Conservation (phyloP, 169 alveolate species). For the Eimeria sp. region DNA sequence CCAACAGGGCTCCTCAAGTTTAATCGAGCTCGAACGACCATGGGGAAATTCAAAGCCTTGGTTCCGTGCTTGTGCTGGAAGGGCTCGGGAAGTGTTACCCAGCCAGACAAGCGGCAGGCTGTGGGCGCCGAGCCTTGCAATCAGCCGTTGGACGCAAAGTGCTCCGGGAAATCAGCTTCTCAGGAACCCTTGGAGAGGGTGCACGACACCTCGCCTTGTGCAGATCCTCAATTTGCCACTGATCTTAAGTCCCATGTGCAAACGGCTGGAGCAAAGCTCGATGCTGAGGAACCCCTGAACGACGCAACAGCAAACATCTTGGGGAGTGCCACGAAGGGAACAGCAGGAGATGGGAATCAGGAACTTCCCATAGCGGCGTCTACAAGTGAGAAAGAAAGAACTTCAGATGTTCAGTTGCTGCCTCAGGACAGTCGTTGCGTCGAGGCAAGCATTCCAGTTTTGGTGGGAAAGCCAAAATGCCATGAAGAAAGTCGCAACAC, state of each 20-base stretch:
- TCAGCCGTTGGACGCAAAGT: background rate
- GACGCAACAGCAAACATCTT: background rate
- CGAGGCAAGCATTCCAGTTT: background rate
- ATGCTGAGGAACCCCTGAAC: background rate
- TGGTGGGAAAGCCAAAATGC: background rate
- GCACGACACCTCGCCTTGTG: background rate
- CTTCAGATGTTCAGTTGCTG: background rate
- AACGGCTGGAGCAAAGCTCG: background rate
- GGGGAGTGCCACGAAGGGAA: background rate
- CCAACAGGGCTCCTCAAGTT: background rate
- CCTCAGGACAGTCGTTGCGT: background rate
- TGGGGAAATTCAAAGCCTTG: background rate
- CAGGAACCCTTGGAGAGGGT: background rate
- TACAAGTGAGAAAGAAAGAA: background rate
- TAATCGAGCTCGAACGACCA: background rate
- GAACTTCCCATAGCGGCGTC: background rate
- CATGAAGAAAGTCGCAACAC: slow-evolving; percentile 7
- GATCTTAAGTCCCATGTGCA: background rate
- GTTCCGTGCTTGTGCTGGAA: slow-evolving; percentile 54
- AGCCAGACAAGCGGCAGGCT: slow-evolving; percentile 61
- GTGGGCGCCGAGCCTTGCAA: background rate
- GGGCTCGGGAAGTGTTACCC: background rate
- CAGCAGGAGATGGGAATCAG: background rate
- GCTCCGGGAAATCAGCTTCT: background rate
- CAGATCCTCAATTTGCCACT: background rate